Base-by-base conservation (phyloP, 1,284 basidiomycete genomes). In the Boletellus deceptivus region DNA sequence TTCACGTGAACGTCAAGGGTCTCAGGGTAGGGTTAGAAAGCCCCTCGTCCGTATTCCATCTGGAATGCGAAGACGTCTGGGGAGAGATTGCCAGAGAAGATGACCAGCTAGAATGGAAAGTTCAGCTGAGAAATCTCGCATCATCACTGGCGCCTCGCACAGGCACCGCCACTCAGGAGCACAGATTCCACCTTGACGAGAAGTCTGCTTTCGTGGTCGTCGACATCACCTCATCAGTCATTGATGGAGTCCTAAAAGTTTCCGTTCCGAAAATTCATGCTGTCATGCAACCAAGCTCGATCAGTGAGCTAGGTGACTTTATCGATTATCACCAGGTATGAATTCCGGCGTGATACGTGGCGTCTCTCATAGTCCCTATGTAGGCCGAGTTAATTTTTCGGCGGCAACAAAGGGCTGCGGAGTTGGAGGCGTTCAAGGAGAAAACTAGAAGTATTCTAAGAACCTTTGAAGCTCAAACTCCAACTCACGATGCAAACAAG, bases 261-360 rank as follows among this genome's bases (percentile, higher is more conserved):
- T 68, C 71, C 1, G 69, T 94, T 22, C 81, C 80, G 6, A 89
- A 88, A 64, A 83, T 92, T 6, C 91, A 96, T 64, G 91, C 93
- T 1, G 89, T 95, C 42, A 86, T 95, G 86, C 92, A 94, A 66
- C 86, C 93, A 16, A 90, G 89, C 53, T 93, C 93, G 0, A 84
- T 96, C 46, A 86, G 87, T 31, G 90, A 94, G 63, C 72, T 96
- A 11, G 89, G 87, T 14, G 93, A 96, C 65, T 89, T 94, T 51
- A 70, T 94, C 43, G 89, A 93, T 62, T 81, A 93, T 58, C 71
- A 91, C 46, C 87, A 89, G 77, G 89, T 86, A 71, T 59, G 49
- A 9, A n/a, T 41, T 6, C 29, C 39, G 42, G 7, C 20, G 4
- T 14, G 25, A 13, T 11, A 18, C 27, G 20, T 13, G 24, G 35